Percentiles rank a stretch among this genome's conserved stretches.
These are phyloP conservation scores for Clathrospora elynae DNA, from an alignment of 2,329 filamentous ascomycete species.

Conservation along the genomic window DNA sequence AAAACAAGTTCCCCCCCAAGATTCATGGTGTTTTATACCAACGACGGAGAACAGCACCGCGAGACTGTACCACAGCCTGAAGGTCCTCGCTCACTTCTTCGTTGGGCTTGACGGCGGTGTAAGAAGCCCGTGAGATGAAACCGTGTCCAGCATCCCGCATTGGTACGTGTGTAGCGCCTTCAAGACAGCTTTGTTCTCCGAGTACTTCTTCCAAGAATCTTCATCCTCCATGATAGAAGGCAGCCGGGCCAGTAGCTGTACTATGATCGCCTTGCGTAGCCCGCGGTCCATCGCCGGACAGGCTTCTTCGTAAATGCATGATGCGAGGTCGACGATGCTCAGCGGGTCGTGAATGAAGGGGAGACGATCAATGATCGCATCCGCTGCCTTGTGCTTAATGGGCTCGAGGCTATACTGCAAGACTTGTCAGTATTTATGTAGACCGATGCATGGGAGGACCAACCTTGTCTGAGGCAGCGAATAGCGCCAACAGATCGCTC, in stretches of 20 bases:
- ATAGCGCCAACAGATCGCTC: slow-evolving; percentile 18
- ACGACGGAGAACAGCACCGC: too few relatives aligned
- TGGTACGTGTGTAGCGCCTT: slow-evolving; percentile 16
- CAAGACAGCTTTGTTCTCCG: slow-evolving; percentile 15
- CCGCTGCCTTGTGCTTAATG: slow-evolving; percentile 19
- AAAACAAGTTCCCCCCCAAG: too few relatives aligned
- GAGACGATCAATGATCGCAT: slow-evolving; percentile 28
- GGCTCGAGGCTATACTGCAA: slow-evolving; percentile 27
- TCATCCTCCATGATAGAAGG: slow-evolving; percentile 15
- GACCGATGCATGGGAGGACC: neutral
- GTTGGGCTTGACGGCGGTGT: slow-evolving; percentile 8
- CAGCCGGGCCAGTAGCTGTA: slow-evolving; percentile 15
- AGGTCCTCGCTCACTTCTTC: slow-evolving; percentile 3
- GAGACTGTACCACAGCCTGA: too few relatives aligned
- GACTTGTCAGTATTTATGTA: neutral
- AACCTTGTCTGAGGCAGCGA: slow-evolving; percentile 33
- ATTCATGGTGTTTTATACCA: too few relatives aligned
- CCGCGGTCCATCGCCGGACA: slow-evolving; percentile 22
- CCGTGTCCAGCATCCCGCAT: slow-evolving; percentile 3
- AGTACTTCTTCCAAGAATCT: slow-evolving; percentile 19
- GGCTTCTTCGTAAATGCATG: slow-evolving; percentile 9
- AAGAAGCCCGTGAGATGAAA: neutral
- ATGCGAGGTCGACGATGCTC: slow-evolving; percentile 23
- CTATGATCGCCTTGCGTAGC: slow-evolving; percentile 21
- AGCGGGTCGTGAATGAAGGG: slow-evolving; percentile 21